phyloP scores from a whole-genome alignment of 768 basidiomycete species.

The Phaeotremella fagi region DNA sequence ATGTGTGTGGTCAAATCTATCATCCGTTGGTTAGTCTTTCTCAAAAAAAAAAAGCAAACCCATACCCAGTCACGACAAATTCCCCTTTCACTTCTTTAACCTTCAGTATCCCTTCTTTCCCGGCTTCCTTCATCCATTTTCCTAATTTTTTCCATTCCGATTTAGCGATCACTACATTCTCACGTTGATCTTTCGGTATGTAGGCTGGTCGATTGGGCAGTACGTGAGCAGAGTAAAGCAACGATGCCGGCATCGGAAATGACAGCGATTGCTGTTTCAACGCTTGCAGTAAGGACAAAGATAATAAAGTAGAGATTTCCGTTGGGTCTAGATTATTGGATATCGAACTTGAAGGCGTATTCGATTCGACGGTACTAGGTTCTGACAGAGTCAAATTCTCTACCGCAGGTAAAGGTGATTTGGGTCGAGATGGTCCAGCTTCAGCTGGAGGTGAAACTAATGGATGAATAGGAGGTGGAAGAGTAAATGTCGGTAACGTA shows the following conservation, averaged over 20 bases:
- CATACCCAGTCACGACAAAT: constrained; percentile 16
- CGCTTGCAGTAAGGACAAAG: constrained; percentile 30
- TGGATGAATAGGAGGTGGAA: constrained; percentile 19
- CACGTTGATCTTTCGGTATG: constrained; percentile 48
- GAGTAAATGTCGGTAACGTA: constrained; percentile 13
- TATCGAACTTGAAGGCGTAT: background rate
- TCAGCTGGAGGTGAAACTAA: constrained; percentile 17
- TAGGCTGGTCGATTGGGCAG: constrained; percentile 76
- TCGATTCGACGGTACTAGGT: background rate
- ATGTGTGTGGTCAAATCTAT: constrained; percentile 58
- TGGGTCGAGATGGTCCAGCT: constrained; percentile 7
- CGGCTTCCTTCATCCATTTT: constrained; percentile 69
- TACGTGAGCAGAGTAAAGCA: constrained; percentile 69
- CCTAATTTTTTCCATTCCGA: constrained; percentile 76
- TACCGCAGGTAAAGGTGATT: background rate
- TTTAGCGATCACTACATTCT: constrained; percentile 58
- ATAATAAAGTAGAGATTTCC: constrained; percentile 36
- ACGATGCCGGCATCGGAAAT: constrained; percentile 72
- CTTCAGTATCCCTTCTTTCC: constrained; percentile 68
- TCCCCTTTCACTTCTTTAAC: constrained; percentile 59
- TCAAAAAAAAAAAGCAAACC: background rate
- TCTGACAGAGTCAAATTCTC: background rate
- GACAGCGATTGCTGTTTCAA: constrained; percentile 47
- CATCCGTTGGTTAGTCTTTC: constrained; percentile 29
- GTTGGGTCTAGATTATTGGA: constrained; percentile 9